These are phyloP conservation scores for grape (Vitis vinifera) DNA, from an alignment of 164 flowering plant genomes.

Conservation along the genomic window DNA sequence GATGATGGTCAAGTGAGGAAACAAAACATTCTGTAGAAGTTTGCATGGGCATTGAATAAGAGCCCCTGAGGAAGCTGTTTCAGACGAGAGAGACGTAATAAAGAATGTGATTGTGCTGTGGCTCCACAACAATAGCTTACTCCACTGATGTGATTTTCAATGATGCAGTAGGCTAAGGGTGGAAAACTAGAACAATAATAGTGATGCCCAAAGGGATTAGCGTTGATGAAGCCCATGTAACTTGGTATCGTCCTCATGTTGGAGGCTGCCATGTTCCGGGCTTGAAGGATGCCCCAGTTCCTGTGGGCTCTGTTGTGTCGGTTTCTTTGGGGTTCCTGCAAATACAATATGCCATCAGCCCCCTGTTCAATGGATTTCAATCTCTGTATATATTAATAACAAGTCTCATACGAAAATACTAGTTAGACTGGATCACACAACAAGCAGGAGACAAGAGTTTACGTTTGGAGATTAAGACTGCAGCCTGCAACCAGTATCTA, in stretches of 20 bases:
- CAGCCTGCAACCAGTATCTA: too few relatives aligned
- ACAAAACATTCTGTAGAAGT: background rate
- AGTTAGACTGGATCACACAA: too few relatives aligned
- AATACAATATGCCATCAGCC: background rate
- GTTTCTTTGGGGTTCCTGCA: constrained; percentile 33
- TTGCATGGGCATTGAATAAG: too few relatives aligned
- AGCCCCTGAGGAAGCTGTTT: background rate
- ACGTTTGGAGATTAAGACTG: too few relatives aligned
- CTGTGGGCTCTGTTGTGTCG: constrained; percentile 63
- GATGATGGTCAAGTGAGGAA: background rate
- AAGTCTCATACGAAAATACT: too few relatives aligned
- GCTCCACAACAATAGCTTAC: background rate
- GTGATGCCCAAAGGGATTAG: background rate
- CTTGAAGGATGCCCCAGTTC: constrained; percentile 66
- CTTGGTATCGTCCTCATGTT: constrained; percentile 30
- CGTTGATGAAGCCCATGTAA: background rate
- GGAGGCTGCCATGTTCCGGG: constrained; percentile 95
- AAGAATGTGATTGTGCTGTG: background rate
- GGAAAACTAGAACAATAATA: background rate
- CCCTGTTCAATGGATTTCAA: too few relatives aligned
- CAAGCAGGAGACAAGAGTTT: too few relatives aligned
- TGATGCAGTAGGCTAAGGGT: background rate
- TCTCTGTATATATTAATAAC: too few relatives aligned
- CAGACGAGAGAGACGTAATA: background rate
- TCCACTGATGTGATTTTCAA: constrained; percentile 1